Conservation (phyloP, 768 basidiomycete species). For the Hericium rajendrae region DNA sequence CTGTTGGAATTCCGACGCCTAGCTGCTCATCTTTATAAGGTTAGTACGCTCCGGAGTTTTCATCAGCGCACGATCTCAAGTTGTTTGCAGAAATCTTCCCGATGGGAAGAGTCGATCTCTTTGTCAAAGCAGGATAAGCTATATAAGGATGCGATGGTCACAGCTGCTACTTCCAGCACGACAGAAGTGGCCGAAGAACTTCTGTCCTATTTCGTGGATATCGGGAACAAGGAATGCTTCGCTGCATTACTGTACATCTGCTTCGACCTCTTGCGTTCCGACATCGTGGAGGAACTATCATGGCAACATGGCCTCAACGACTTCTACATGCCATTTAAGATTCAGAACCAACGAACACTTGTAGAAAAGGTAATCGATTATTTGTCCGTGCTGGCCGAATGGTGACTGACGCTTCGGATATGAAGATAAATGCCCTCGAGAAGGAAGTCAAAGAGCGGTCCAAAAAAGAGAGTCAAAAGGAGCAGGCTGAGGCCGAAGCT, state of each 20-base stretch:
- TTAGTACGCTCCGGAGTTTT: constrained; percentile 17
- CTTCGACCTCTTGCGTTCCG: constrained; percentile 91
- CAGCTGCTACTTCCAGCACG: constrained; percentile 76
- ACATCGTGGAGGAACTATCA: constrained; percentile 88
- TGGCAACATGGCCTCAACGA: constrained; percentile 96
- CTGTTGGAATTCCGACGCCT: constrained; percentile 92
- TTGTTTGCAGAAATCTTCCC: constrained; percentile 68
- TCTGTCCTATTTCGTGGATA: constrained; percentile 93
- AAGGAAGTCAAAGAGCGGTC: constrained; percentile 84
- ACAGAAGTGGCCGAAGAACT: constrained; percentile 92
- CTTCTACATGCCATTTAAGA: constrained; percentile 94
- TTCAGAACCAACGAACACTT: constrained; percentile 76
- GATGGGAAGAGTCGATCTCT: constrained; percentile 95
- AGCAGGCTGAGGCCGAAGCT: constrained; percentile 77
- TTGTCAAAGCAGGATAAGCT: constrained; percentile 94
- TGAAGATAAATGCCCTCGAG: constrained; percentile 43
- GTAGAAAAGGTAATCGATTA: constrained; percentile 54
- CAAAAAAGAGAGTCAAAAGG: constrained; percentile 82
- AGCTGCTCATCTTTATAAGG: constrained; percentile 95
- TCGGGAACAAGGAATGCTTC: constrained; percentile 98
- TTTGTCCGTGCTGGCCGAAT: background rate
- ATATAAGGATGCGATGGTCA: constrained; percentile 94
- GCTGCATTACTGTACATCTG: constrained; percentile 83
- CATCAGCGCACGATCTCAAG: background rate
- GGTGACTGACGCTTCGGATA: background rate